Conservation (phyloP, 805 yeast genomes). For the Teunomyces atbi region DNA sequence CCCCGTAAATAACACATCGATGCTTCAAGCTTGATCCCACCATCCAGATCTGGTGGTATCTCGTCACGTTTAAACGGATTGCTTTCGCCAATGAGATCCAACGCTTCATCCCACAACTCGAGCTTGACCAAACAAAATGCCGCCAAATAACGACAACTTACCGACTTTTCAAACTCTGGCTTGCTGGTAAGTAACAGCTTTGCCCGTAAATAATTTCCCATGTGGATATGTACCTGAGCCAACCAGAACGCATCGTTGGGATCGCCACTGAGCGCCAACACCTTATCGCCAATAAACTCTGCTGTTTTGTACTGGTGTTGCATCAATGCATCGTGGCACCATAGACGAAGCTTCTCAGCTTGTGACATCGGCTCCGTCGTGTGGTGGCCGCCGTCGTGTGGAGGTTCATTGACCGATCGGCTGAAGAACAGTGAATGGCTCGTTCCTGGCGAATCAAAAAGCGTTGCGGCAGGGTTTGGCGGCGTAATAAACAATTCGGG, state of each 20-base stretch:
- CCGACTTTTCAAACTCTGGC: slow-evolving; percentile 54
- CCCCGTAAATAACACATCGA: slow-evolving; percentile 87
- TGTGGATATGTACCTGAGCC: slow-evolving; percentile 81
- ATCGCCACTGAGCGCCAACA: slow-evolving; percentile 76
- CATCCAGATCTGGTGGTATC: slow-evolving; percentile 55
- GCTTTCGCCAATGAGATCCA: slow-evolving; percentile 78
- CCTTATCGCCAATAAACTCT: slow-evolving; percentile 87
- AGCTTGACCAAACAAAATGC: slow-evolving; percentile 71
- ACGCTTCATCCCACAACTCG: slow-evolving; percentile 83
- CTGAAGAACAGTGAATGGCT: slow-evolving; percentile 40
- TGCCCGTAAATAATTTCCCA: slow-evolving; percentile 77
- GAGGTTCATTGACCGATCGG: slow-evolving; percentile 16
- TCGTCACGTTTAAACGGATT: slow-evolving; percentile 63
- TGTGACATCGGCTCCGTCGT: slow-evolving; percentile 55
- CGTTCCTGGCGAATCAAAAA: slow-evolving; percentile 44
- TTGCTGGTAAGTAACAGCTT: slow-evolving; percentile 61
- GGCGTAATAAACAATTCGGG: slow-evolving; percentile 46
- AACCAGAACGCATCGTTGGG: slow-evolving; percentile 96
- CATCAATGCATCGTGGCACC: slow-evolving; percentile 93
- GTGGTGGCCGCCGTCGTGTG: slow-evolving; percentile 3
- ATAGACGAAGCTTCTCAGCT: slow-evolving; percentile 79
- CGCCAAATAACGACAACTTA: slow-evolving; percentile 77
- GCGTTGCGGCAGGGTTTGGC: slow-evolving; percentile 45
- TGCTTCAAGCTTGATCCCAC: slow-evolving; percentile 84
- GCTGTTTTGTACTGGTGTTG: slow-evolving; percentile 92